Base-by-base conservation (phyloP, 495 filamentous ascomycete genomes). In the Xylaria intraflava region DNA sequence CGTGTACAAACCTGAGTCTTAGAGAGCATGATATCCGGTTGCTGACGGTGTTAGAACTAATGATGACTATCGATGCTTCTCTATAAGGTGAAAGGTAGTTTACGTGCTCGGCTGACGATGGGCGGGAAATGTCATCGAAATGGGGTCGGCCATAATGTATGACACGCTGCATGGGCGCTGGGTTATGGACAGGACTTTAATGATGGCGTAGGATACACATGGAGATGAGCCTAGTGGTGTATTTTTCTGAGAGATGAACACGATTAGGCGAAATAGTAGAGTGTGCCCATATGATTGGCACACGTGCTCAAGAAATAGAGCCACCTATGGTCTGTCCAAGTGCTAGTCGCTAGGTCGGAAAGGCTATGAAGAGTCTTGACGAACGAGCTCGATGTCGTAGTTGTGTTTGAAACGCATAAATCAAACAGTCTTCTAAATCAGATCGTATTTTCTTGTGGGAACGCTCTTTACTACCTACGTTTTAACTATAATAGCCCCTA, bases 1-100 rank as follows among this genome's bases (percentile, higher is more conserved):
- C 5, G 80, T 96, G 38, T 79, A 68, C 56, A 67, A 68, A 46
- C 68, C 66, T 38, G 70, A 75, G 46, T 59, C 66, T 49, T 73
- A 71, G 67, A 59, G 22, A 51, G 59, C 54, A 38, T 36, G 52
- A 36, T 29, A 31, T 36, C 22, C 38, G 14, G 44, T 27, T 23
- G 36, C 26, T 31, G 29, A 23, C 24, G 19, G 43, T 31, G 12
- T 26, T 11, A 26, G 29, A 30, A 26, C 11, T 22, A 26, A 44
- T 9, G 20, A 45, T 36, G n/a, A n/a, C 36, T 29, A 45, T 29
- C 14, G 10, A 14, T n/a, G 26, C 10, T 11, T 35, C 29, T 30
- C 24, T 30, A 27, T 14, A 14, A 41, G 38, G 23, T n/a, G 17
- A 7, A 30, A 27, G 22, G 29, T 9, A 3, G 6, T 26, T 11